Evolutionary conservation across 192 early-diverging fungal genomes (phyloP).

Genomic region (Kickxella alabastrina): DNA sequence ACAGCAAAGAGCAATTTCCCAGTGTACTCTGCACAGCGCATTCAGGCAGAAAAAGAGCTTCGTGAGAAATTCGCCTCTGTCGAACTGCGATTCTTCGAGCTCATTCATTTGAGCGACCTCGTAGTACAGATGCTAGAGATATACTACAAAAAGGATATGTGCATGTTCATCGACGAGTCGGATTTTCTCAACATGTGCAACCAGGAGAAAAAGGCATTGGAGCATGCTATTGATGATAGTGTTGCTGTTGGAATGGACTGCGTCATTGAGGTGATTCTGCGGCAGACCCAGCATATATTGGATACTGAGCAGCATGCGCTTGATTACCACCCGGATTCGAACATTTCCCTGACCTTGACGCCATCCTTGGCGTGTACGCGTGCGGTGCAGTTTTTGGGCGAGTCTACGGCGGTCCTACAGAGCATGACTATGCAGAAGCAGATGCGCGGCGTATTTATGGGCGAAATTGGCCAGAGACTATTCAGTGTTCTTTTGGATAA

Average conservation of each 20-base stretch:
- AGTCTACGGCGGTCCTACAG: slow-evolving; percentile 67
- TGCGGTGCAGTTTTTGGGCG: slow-evolving; percentile 72
- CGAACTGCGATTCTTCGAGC: slow-evolving; percentile 82
- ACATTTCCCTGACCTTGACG: slow-evolving; percentile 57
- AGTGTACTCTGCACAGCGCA: slow-evolving; percentile 48
- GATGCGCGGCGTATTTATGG: slow-evolving; percentile 86
- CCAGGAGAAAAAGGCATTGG: slow-evolving; percentile 88
- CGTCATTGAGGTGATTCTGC: slow-evolving; percentile 80
- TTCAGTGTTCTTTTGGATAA: slow-evolving; percentile 85
- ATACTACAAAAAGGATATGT: slow-evolving; percentile 87
- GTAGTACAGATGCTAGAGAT: slow-evolving; percentile 92
- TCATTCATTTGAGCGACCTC: slow-evolving; percentile 91
- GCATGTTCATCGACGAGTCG: slow-evolving; percentile 75
- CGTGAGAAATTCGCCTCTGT: slow-evolving; percentile 55
- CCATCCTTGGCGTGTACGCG: slow-evolving; percentile 81
- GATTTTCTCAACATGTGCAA: slow-evolving; percentile 91
- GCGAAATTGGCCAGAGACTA: slow-evolving; percentile 81
- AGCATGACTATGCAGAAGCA: slow-evolving; percentile 74
- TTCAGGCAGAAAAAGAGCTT: slow-evolving; percentile 31
- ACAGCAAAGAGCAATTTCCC: no score
- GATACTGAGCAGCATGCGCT: slow-evolving; percentile 59
- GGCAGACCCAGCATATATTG: slow-evolving; percentile 81
- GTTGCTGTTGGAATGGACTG: slow-evolving; percentile 92
- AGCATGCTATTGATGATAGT: slow-evolving; percentile 80
- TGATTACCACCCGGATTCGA: slow-evolving; percentile 73